phyloP scores from a whole-genome alignment of 805 yeast species.

The Myxozyma sirexii region DNA sequence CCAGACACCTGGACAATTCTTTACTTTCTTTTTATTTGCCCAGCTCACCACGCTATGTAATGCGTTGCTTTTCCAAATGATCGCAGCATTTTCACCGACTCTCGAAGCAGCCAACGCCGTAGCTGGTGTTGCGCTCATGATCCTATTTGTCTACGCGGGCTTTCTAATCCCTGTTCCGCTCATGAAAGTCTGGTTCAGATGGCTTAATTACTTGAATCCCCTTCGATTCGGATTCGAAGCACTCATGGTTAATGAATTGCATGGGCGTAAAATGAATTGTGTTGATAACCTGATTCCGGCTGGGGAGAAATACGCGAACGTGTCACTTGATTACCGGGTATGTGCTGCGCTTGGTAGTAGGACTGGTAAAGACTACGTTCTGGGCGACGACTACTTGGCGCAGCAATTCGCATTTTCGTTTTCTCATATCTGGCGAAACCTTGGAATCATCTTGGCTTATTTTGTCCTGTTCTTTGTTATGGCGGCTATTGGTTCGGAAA shows the following conservation, averaged over 20 bases:
- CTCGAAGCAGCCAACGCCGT: constrained; percentile 51
- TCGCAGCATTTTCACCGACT: constrained; percentile 43
- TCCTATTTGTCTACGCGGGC: constrained; percentile 50
- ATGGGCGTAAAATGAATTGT: constrained; percentile 59
- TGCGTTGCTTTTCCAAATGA: constrained; percentile 54
- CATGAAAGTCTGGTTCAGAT: constrained; percentile 73
- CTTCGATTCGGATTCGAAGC: constrained; percentile 63
- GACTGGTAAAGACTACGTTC: constrained; percentile 54
- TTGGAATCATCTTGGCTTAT: constrained; percentile 61
- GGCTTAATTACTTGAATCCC: constrained; percentile 64
- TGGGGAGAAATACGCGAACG: constrained; percentile 61
- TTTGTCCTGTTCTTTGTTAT: constrained; percentile 47
- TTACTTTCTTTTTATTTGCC: constrained; percentile 51
- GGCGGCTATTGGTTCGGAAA: constrained; percentile 43
- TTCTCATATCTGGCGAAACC: constrained; percentile 76
- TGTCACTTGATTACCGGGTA: constrained; percentile 46
- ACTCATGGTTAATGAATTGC: constrained; percentile 66
- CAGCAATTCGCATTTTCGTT: constrained; percentile 55
- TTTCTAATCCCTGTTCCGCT: constrained; percentile 54
- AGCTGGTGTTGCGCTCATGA: constrained; percentile 48
- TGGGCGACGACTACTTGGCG: constrained; percentile 61
- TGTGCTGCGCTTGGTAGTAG: constrained; percentile 62
- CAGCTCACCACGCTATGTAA: constrained; percentile 51
- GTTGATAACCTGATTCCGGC: constrained; percentile 53
- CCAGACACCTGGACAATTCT: constrained; percentile 58